Percentiles rank a stretch among this genome's conserved stretches.
Conservation (phyloP, 176 grass and related monocot species). For the Carex kokanica region DNA sequence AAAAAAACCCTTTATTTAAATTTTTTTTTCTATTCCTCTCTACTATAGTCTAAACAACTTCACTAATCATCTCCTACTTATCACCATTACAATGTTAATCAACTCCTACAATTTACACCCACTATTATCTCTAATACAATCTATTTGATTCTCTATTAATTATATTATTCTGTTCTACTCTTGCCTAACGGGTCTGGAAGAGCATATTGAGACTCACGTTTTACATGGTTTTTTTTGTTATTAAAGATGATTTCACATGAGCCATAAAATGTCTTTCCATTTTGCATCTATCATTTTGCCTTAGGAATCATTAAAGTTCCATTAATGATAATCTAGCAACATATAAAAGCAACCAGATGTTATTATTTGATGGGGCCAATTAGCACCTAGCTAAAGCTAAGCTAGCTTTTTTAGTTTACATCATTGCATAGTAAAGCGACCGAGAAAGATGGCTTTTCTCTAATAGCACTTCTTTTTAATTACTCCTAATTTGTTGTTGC, state of each 20-base stretch:
- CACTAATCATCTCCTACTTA: no score
- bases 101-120: no score
- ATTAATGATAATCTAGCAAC: background rate
- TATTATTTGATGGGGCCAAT: constrained; percentile 17
- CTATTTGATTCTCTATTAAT: no score
- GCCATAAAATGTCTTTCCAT: background rate
- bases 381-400: background rate
- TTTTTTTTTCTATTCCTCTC: no score
- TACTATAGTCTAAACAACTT: no score
- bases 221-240: no score
- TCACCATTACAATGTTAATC: no score
- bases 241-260: background rate
- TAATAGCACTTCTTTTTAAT: background rate
- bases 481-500: background rate
- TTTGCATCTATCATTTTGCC: background rate
- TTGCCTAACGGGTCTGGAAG: no score
- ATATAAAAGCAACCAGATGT: background rate
- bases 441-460: constrained; percentile 20
- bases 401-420: background rate
- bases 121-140: no score
- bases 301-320: background rate
- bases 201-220: no score
- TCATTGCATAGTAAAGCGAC: constrained; percentile 9
- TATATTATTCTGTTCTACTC: no score
- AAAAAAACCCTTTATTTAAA: no score